A percentile compares a stretch with the other conserved stretches of the same genome.
Conservation (phyloP, 1,284 basidiomycete genomes). For the Naganishia cerealis region DNA sequence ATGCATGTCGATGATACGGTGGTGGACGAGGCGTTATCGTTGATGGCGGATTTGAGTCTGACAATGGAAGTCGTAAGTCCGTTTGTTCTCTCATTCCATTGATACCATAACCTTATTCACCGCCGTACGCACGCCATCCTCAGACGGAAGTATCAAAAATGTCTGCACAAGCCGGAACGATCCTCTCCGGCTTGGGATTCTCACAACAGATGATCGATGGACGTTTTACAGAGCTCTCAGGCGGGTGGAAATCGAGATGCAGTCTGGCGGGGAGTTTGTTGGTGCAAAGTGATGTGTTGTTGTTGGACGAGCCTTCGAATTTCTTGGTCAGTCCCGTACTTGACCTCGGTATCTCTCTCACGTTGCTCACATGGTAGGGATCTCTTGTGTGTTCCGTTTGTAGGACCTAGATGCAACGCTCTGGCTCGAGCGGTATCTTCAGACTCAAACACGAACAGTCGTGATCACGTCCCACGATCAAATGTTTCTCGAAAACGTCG, state of each 20-base stretch:
- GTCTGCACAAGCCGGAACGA: constrained; percentile 61
- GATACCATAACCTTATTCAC: too few relatives aligned
- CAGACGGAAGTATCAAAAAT: constrained; percentile 56
- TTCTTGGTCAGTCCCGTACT: constrained; percentile 49
- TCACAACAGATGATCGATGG: constrained; percentile 58
- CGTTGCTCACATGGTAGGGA: constrained; percentile 24
- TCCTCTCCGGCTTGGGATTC: constrained; percentile 69
- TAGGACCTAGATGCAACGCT: constrained; percentile 53
- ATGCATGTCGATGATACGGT: constrained; percentile 35
- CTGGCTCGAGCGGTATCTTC: constrained; percentile 62
- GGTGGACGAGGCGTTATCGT: constrained; percentile 43
- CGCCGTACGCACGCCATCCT: background rate
- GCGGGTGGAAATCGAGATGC: constrained; percentile 69
- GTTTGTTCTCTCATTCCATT: background rate
- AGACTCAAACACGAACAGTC: constrained; percentile 58
- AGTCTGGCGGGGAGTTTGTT: constrained; percentile 56
- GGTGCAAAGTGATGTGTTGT: constrained; percentile 54
- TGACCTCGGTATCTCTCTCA: constrained; percentile 20
- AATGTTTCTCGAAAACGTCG: constrained; percentile 66
- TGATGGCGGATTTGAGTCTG: constrained; percentile 54
- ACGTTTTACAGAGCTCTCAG: constrained; percentile 61
- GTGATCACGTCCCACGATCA: constrained; percentile 70
- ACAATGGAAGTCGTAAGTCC: constrained; percentile 54
- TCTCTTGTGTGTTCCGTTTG: background rate
- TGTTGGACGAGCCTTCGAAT: constrained; percentile 56